These are phyloP conservation scores for Pneumocystis canis DNA, from an alignment of 1,139 yeast species.

Conservation along the genomic window DNA sequence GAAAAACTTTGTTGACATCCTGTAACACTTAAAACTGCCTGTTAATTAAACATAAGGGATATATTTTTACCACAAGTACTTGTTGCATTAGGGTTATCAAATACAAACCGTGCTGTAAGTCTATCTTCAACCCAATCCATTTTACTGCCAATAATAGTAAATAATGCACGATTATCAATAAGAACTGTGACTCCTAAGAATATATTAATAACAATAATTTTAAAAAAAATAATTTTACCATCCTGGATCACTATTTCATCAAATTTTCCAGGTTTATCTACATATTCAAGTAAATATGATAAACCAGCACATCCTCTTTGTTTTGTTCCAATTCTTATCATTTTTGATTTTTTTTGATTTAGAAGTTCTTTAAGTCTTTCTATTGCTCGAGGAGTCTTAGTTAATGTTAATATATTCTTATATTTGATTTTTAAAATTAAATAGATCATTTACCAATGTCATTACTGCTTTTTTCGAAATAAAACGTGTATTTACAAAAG, in stretches of 20 bases:
- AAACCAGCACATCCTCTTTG: conserved; percentile 95
- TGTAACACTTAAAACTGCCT: not conserved
- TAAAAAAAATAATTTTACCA: conserved; percentile 28
- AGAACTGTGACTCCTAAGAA: conserved; percentile 48
- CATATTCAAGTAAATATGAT: conserved; percentile 82
- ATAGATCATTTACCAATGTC: conserved; percentile 29
- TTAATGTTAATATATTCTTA: not conserved
- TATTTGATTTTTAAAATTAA: not conserved
- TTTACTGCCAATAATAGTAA: conserved; percentile 88
- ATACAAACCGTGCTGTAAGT: conserved; percentile 73
- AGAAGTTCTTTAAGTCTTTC: conserved; percentile 51
- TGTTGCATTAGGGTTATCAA: conserved; percentile 87
- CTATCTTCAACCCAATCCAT: conserved; percentile 98
- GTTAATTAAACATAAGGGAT: conserved; percentile 36
- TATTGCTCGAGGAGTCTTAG: conserved; percentile 48
- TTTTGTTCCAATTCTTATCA: conserved; percentile 83
- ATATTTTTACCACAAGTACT: conserved; percentile 99
- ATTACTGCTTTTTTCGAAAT: conserved; percentile 76
- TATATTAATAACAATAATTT: not conserved
- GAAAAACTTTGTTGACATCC: not conserved
- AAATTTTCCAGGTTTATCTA: conserved; percentile 74
- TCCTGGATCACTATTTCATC: conserved; percentile 81
- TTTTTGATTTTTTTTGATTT: conserved; percentile 72
- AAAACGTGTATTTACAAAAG: not conserved
- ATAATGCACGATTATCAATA: conserved; percentile 88